Base-by-base conservation (phyloP, 2,329 filamentous ascomycete genomes). In the Pseudomassariella vexata region DNA sequence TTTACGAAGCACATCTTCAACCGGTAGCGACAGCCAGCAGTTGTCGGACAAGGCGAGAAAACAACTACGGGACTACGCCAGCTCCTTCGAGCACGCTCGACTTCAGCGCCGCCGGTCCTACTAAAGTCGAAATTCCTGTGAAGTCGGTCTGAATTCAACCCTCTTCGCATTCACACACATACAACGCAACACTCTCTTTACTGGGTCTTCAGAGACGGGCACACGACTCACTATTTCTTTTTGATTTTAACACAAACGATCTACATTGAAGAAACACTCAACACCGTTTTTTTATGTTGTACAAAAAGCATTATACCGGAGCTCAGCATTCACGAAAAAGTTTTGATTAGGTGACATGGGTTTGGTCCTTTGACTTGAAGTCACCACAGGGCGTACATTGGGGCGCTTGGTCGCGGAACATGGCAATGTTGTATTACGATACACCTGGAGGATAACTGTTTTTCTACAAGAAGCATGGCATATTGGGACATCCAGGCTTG, bases 11-110 rank as follows among this genome's bases (percentile, higher is more conserved):
- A 69, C 65, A 32, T 59, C 70, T 17, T 75, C 73, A 36, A 62
- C 65, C 34, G 57, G 57, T 30, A 68, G 68, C 46, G 75, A 77
- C 36, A 56, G 62, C 15, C 57, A 56, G 25, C 68, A 73, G 28
- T 66, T 94, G 42, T 88, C 87, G 4, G 79, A 85, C 43, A 82
- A 84, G 58, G 81, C 85, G 18, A 79, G 78, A 49, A 79, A 76
- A 57, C 87, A 94, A 56, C 74, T 95, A 21, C 79, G 82, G 53
- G 82, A 83, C 45, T 95, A 95, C 59, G 85, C 85, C 45, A 85
- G 82, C 53, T 87, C 84, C 3, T 95, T 95, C 55, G 89, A 95
- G 59, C 84, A 88, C 45, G 80, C 83, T 36, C 74, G 85, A 40
- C 54, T 67, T 34, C 70, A 75, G 48, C 70, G 73, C 45, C 62